These are phyloP conservation scores for Coemansia sp. DNA, from an alignment of 192 early-diverging fungal species.

Conservation along the genomic window DNA sequence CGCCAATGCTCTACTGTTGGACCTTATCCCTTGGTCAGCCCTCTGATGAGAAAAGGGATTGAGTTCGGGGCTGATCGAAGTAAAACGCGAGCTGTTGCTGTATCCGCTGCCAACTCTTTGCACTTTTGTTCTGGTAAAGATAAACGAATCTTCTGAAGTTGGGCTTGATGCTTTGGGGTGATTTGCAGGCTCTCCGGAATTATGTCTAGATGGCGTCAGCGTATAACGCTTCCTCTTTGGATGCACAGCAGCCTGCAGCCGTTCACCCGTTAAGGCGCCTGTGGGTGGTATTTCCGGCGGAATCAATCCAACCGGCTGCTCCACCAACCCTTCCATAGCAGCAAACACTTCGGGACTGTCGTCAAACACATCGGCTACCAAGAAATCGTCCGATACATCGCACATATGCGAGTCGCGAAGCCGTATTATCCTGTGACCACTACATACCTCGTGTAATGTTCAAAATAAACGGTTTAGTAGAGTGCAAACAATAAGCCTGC, in stretches of 20 bases:
- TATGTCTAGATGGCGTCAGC: conserved; percentile 9
- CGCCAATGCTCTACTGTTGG: too few species aligned
- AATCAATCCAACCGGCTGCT: not conserved
- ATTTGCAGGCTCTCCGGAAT: too few species aligned
- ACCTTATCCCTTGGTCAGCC: not conserved
- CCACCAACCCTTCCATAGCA: conserved; percentile 28
- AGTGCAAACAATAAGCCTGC: not conserved
- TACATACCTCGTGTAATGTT: not conserved
- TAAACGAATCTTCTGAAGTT: too few species aligned
- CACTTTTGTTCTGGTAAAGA: too few species aligned
- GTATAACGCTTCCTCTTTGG: conserved; percentile 44
- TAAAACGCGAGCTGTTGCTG: too few species aligned
- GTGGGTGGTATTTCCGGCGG: not conserved
- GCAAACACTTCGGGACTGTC: conserved; percentile 46
- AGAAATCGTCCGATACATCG: conserved; percentile 43
- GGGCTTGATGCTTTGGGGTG: too few species aligned
- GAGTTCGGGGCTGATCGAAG: conserved; percentile 14
- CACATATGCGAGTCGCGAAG: conserved; percentile 48
- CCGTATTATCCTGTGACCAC: conserved; percentile 21
- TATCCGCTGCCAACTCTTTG: too few species aligned
- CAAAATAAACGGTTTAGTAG: not conserved
- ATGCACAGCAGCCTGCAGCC: not conserved
- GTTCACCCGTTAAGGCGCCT: not conserved
- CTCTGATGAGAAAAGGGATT: not conserved
- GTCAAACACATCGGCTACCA: conserved; percentile 49